Percentiles rank a stretch among this genome's conserved stretches.
Conservation (phyloP, 257 asterid genomes). For the Solanum arcanum region DNA sequence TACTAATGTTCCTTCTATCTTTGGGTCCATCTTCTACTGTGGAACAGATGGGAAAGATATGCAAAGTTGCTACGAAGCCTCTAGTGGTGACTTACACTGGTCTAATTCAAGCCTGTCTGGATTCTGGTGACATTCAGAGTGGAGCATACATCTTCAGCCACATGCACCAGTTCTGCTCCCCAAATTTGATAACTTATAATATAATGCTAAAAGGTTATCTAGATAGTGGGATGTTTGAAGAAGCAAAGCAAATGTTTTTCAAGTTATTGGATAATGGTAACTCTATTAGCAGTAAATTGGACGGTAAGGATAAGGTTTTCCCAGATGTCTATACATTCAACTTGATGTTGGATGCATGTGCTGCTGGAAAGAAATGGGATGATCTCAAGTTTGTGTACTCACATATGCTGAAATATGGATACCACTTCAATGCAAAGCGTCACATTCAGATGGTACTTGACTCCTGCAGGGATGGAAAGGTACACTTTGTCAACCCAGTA, state of each 20-base stretch:
- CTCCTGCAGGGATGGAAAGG: constrained; percentile 79
- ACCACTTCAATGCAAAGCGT: constrained; percentile 70
- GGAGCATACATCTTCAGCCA: constrained; percentile 56
- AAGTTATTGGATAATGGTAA: constrained; percentile 41
- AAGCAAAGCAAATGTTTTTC: constrained; percentile 53
- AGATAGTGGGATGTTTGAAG: constrained; percentile 57
- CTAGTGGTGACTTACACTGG: constrained; percentile 98
- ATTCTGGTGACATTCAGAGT: constrained; percentile 42
- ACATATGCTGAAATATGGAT: constrained; percentile 65
- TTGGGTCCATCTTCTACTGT: background rate
- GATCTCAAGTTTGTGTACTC: constrained; percentile 58
- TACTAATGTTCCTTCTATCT: background rate
- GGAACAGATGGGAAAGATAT: constrained; percentile 73
- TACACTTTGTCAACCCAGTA: constrained; percentile 4
- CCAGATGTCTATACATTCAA: constrained; percentile 83
- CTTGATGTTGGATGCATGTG: constrained; percentile 72
- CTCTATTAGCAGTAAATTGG: constrained; percentile 23
- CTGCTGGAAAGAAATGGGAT: constrained; percentile 59
- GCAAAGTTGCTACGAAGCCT: constrained; percentile 86
- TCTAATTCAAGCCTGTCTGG: constrained; percentile 72
- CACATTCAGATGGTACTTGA: constrained; percentile 59
- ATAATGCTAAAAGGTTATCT: constrained; percentile 74
- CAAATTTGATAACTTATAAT: constrained; percentile 68
- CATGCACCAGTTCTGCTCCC: constrained; percentile 82
- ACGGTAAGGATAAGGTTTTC: constrained; percentile 32